phyloP scores from a whole-genome alignment of 495 filamentous ascomycete genomes.

The Thermothielavioides terrestris region DNA sequence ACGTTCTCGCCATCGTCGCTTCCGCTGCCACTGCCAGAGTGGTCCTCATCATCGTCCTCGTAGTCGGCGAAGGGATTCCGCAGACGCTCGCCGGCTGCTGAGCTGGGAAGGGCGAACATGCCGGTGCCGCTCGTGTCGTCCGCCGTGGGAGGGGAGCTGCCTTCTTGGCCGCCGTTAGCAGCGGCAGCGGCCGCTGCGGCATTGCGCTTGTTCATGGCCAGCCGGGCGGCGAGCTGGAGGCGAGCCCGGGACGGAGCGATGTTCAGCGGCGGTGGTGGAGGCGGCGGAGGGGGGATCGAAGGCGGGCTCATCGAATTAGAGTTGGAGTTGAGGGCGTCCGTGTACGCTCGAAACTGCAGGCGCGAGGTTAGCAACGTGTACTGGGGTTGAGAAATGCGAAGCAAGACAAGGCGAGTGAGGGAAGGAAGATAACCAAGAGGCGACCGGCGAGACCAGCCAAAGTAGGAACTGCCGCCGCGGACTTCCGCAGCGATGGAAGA shows the following conservation, averaged over 20 bases:
- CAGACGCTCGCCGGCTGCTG: conserved; percentile 19
- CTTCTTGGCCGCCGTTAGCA: conserved; percentile 25
- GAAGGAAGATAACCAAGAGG: no score
- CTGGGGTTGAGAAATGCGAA: not conserved
- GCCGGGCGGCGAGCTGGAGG: conserved; percentile 70
- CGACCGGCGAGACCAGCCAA: no score
- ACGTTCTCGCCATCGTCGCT: conserved; percentile 28
- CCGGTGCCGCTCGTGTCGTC: conserved; percentile 20
- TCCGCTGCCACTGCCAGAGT: conserved; percentile 23
- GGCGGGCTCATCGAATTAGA: conserved; percentile 39
- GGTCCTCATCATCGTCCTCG: conserved; percentile 38
- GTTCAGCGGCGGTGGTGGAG: conserved; percentile 60
- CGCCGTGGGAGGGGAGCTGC: conserved; percentile 7
- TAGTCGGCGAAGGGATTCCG: conserved; percentile 44
- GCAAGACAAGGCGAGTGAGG: not conserved
- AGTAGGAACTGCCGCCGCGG: no score
- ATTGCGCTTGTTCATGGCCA: conserved; percentile 70
- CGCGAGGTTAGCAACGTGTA: conserved; percentile 12
- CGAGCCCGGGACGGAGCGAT: conserved; percentile 80
- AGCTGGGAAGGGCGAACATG: conserved; percentile 16
- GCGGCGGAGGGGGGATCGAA: conserved; percentile 42
- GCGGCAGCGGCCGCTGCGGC: conserved; percentile 31
- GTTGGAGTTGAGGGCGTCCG: conserved; percentile 36
- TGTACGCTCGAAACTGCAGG: conserved; percentile 42
- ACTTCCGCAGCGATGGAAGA: no score